Evolutionary conservation across 805 yeast species (phyloP), one percentile per base, ranked within the genome.

Genomic region (Schwanniomyces yamadae): DNA sequence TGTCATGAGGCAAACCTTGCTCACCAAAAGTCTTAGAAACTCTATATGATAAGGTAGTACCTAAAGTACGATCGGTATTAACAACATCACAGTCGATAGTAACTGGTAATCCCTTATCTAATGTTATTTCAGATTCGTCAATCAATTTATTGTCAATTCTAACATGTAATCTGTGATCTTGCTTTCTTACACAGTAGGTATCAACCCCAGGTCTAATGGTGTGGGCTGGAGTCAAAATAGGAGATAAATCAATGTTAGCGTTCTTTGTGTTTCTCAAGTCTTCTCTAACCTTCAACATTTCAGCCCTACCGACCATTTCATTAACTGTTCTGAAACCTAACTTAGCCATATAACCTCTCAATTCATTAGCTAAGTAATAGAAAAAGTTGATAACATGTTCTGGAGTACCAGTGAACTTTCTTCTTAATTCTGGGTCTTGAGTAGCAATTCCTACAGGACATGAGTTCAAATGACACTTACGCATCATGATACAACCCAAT

Each of bases 381-480:
- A 93, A 93, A 75, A 91, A 93, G 75, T 91, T 91, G 66, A 91
- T 90, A 40, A 91, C 98, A 58, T 91, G 97, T 69, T 91, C 99
- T 34, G 99, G 99, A 33, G 96, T 90, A 57, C 99, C 99, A 54
- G 78, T 74, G 68, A 91, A 91, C 66, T 91, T 93, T 66, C 78
- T 78, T 67, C 99, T 80, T 49, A 91, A 75, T 48, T 81, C 87
- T 13, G 97, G 97, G 62, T 91, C 98, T 66, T 93, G 99, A 20
- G 99, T 91, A 30, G 99, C 99, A 69, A 91, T 86, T 68, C 99
- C 99, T 33, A 91, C 99, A 19, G 99, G 96, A 66, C 99, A 91
- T 25, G 95, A 79, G 69, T 87, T 86, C 41, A 86, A 71, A 62
- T 91, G 98, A 59, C 97, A 87, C 14, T 28, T 87, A 67, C 96